Evolutionary conservation across 768 basidiomycete species (phyloP).

Genomic region (Russula virescens): DNA sequence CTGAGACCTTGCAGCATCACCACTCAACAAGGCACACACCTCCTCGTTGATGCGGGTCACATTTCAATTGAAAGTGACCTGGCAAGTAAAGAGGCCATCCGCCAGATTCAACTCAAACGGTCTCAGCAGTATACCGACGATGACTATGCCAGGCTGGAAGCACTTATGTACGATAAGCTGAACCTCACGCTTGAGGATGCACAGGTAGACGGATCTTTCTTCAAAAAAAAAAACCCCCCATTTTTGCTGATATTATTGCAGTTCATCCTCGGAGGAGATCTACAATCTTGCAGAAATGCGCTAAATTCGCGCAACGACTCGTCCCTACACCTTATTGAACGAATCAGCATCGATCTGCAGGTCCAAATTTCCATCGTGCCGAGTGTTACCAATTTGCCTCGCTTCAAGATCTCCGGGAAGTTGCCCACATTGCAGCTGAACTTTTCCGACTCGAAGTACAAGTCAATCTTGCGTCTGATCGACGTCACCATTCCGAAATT

Average conservation of each 20-base stretch:
- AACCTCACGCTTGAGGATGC: slow-evolving; percentile 78
- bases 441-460: slow-evolving; percentile 85
- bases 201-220: slow-evolving; percentile 51
- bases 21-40: slow-evolving; percentile 69
- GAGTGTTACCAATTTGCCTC: slow-evolving; percentile 69
- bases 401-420: slow-evolving; percentile 87
- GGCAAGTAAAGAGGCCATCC: slow-evolving; percentile 74
- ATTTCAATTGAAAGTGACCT: slow-evolving; percentile 90
- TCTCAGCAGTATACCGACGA: slow-evolving; percentile 80
- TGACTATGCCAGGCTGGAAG: slow-evolving; percentile 81
- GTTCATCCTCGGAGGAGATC: slow-evolving; percentile 85
- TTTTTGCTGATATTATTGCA: slow-evolving; percentile 30
- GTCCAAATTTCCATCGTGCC: slow-evolving; percentile 93
- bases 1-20: slow-evolving; percentile 51
- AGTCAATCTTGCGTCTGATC: slow-evolving; percentile 85
- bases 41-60: slow-evolving; percentile 94
- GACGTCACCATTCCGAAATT: slow-evolving; percentile 88
- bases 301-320: slow-evolving; percentile 51
- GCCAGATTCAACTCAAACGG: slow-evolving; percentile 74
- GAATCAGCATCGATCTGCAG: slow-evolving; percentile 83
- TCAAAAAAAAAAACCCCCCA: background rate
- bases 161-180: slow-evolving; percentile 93
- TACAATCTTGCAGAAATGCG: slow-evolving; percentile 77
- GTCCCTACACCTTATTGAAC: slow-evolving; percentile 83
- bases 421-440: slow-evolving; percentile 87